phyloP scores from a whole-genome alignment of 139 green algal genomes.

The Closterium sp. region DNA sequence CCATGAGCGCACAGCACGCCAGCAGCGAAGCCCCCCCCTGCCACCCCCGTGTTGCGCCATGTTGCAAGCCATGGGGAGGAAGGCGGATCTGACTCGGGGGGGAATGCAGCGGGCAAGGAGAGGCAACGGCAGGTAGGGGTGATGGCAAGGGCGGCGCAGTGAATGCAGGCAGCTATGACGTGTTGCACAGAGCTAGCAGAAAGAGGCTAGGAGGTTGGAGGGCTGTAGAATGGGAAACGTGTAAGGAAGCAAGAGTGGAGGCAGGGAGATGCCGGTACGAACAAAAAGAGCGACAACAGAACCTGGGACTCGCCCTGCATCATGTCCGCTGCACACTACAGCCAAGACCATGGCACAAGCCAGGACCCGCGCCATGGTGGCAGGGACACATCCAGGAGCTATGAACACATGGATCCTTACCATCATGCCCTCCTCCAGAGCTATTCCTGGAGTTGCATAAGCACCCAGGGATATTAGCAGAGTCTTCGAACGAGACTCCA shows the following conservation, averaged over 20 bases:
- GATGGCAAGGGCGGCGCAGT: too few species aligned
- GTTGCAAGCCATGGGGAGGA: neutral
- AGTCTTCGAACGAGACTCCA: neutral
- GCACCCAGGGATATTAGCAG: neutral
- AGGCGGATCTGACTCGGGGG: neutral
- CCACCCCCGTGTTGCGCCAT: neutral
- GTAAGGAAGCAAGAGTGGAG: neutral
- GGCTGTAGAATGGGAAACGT: neutral
- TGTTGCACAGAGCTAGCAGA: too few species aligned
- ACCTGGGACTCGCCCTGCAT: too few species aligned
- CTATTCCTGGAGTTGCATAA: neutral
- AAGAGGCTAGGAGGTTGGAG: neutral
- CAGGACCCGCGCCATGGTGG: neutral
- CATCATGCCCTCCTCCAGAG: neutral
- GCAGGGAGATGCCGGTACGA: neutral
- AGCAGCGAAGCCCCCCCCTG: neutral
- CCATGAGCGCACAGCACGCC: neutral
- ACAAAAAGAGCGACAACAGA: too few species aligned
- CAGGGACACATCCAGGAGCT: too few species aligned
- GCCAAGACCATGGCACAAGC: neutral
- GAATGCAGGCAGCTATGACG: neutral
- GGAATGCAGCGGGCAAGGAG: too few species aligned
- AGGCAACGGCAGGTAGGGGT: too few species aligned
- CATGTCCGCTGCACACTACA: neutral
- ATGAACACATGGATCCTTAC: neutral